phyloP scores from a whole-genome alignment of 352 stramenopile species.

The Globisporangium barbulae region DNA sequence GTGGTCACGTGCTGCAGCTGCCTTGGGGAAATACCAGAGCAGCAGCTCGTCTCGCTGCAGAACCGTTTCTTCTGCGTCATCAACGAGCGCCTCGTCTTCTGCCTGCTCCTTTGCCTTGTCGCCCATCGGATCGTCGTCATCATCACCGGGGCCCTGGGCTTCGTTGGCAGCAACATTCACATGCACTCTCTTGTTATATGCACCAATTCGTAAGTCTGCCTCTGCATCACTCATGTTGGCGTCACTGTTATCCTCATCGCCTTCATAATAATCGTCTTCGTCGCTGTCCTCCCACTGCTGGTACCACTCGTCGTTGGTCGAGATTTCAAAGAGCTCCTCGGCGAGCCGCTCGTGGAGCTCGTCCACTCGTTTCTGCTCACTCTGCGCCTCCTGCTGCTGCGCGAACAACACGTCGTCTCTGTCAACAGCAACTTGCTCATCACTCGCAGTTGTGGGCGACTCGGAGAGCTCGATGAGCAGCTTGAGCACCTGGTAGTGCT shows the following conservation, averaged over 20 bases:
- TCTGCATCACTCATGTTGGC: neutral
- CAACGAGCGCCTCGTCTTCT: neutral
- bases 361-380: slow-evolving; percentile 16
- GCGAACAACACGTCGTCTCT: slow-evolving; percentile 11
- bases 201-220: neutral
- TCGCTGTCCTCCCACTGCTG: slow-evolving; percentile 56
- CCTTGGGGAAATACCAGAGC: slow-evolving; percentile 38
- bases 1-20: neutral
- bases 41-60: slow-evolving; percentile 31
- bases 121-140: slow-evolving; percentile 10
- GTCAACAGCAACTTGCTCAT: slow-evolving; percentile 34
- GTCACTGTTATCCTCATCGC: slow-evolving; percentile 4
- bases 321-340: slow-evolving; percentile 58
- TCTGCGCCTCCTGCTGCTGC: slow-evolving; percentile 20
- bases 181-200: neutral
- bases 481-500: slow-evolving; percentile 49
- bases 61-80: neutral
- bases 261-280: slow-evolving; percentile 6
- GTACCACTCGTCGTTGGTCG: slow-evolving; percentile 66
- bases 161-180: neutral
- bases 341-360: slow-evolving; percentile 35
- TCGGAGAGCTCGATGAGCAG: slow-evolving; percentile 58
- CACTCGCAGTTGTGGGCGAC: slow-evolving; percentile 35
- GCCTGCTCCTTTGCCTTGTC: neutral
- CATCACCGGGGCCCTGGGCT: neutral